Conservation (phyloP, 805 yeast species). For the Peterozyma toletana region DNA sequence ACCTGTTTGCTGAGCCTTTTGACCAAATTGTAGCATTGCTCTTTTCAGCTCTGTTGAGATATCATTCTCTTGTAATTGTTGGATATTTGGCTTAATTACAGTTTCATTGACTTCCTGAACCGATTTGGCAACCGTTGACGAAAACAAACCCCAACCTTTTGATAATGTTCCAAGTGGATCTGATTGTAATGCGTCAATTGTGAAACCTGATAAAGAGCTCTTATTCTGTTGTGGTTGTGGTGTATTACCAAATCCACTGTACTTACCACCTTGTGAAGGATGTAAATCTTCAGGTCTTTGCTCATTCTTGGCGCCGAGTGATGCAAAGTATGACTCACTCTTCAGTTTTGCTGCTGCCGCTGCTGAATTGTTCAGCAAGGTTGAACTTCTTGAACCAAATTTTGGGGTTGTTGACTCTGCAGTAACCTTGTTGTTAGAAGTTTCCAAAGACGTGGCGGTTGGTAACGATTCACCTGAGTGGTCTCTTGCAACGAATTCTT, state of each 20-base stretch:
- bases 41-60: slow-evolving; percentile 73
- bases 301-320: slow-evolving; percentile 67
- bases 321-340: slow-evolving; percentile 79
- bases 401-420: slow-evolving; percentile 2
- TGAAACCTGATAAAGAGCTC: slow-evolving; percentile 48
- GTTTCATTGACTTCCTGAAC: slow-evolving; percentile 79
- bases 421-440: slow-evolving; percentile 4
- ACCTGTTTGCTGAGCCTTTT: slow-evolving; percentile 85
- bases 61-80: slow-evolving; percentile 74
- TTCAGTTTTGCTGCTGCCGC: slow-evolving; percentile 29
- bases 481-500: slow-evolving; percentile 58
- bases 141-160: slow-evolving; percentile 92
- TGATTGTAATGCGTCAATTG: slow-evolving; percentile 59
- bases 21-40: slow-evolving; percentile 97
- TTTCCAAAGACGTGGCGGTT: slow-evolving; percentile 10
- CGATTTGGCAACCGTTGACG: slow-evolving; percentile 78
- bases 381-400: neutral
- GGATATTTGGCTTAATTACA: slow-evolving; percentile 87
- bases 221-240: slow-evolving; percentile 37
- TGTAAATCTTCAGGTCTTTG: slow-evolving; percentile 71
- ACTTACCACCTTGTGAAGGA: slow-evolving; percentile 93
- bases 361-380: neutral
- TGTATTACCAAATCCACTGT: slow-evolving; percentile 84
- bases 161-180: slow-evolving; percentile 90
- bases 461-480: slow-evolving; percentile 43